These are phyloP conservation scores for Przewalskia tangutica DNA, from an alignment of 257 asterid species.

Conservation along the genomic window DNA sequence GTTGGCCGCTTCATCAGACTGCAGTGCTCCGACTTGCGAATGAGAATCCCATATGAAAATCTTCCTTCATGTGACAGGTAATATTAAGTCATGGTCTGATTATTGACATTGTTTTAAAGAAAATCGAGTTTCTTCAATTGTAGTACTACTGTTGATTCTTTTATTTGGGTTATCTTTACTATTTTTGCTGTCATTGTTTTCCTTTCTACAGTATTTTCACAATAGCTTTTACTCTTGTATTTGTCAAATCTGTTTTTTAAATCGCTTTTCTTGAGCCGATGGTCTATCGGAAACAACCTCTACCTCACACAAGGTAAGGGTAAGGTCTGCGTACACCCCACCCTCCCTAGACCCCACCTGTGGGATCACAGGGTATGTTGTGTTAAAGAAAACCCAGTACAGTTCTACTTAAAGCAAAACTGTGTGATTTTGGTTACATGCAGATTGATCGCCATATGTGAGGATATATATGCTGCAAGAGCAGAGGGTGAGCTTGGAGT, in stretches of 20 bases:
- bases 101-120: neutral
- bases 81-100: neutral
- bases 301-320: too few species aligned
- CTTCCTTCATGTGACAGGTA: constrained; percentile 99
- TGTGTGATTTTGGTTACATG: constrained; percentile 4
- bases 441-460: constrained; percentile 96
- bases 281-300: too few species aligned
- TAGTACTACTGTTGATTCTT: too few species aligned
- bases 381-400: neutral
- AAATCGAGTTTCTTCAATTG: neutral
- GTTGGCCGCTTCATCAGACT: constrained; percentile 95
- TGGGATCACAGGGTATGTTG: too few species aligned
- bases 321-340: too few species aligned
- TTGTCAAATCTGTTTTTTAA: too few species aligned
- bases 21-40: constrained; percentile 92
- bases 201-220: too few species aligned
- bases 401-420: neutral
- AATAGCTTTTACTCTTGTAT: too few species aligned
- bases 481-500: constrained; percentile 98
- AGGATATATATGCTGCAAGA: constrained; percentile 96
- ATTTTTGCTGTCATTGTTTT: too few species aligned
- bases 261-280: too few species aligned
- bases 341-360: too few species aligned
- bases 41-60: constrained; percentile 98
- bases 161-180: too few species aligned